Evolutionary conservation across 495 filamentous ascomycete genomes (phyloP), one percentile per base, ranked within the genome.

Genomic region (Penicillium bialowiezense): DNA sequence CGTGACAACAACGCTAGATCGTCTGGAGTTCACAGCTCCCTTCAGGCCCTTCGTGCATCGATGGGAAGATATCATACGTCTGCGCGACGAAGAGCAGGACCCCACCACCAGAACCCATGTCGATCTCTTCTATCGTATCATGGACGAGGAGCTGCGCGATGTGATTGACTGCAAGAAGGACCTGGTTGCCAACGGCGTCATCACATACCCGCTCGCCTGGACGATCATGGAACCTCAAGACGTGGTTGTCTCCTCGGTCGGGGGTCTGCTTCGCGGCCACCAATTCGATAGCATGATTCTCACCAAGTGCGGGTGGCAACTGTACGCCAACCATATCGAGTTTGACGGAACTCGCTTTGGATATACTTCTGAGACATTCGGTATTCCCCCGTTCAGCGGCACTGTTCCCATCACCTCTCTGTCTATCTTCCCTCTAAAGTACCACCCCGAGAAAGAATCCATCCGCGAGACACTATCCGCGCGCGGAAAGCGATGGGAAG

Each of bases 41-140:
- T 88, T 88, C 60, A 64, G 79, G 59, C 79, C 81, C 0, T 78
- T 89, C 31, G 78, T 89, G 31, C 81, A 89, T 63, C 75, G 85
- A 18, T 90, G 86, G 86, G 56, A 70, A 3, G 66, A 75, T 26
- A 72, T 90, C 35, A 48, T 64, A 14, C 47, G 68, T 12, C 75
- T 76, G 33, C 64, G 77, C 19, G 58, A 76, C 7, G 65, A 74
- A 6, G 74, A 79, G 38, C 21, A 59, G 7, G 78, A 83, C 24
- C 53, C 62, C 7, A 67, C 68, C 24, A 75, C 75, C 1, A 79
- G 76, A 51, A 63, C 70, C 34, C 82, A 88, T 60, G 69, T 80
- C n/a, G 68, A 75, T 18, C 61, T 88, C 0, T 67, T 89, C 23
- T 67, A 74, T 33, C 67, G 74, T 28, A 71, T 81, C 9, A 67